Evolutionary conservation across 305 asterid genomes (phyloP).

Genomic region (Fraxinus sp.): DNA sequence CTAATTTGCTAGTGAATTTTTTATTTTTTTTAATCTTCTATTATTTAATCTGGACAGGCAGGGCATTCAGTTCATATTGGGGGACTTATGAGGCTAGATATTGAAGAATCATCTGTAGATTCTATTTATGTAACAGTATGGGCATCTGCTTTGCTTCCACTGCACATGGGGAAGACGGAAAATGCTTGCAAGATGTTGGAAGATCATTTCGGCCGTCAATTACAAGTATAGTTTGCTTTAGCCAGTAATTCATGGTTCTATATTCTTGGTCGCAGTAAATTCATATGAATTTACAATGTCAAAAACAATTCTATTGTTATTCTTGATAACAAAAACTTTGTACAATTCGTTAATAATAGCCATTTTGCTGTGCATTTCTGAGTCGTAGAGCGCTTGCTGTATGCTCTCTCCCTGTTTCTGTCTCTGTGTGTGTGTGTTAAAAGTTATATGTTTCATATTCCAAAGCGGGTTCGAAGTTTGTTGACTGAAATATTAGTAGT

Average conservation of each 20-base stretch:
- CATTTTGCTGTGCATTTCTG: not conserved
- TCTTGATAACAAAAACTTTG: not conserved
- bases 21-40: too few relatives aligned
- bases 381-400: not conserved
- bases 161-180: constrained; percentile 90
- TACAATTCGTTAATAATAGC: not conserved
- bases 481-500: not conserved
- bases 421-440: not conserved
- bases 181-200: constrained; percentile 58
- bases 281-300: not conserved
- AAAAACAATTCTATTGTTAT: not conserved
- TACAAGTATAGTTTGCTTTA: constrained; percentile 49
- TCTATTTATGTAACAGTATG: constrained; percentile 78
- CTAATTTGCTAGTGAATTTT: not conserved
- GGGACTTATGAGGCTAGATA: constrained; percentile 75
- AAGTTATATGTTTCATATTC: not conserved
- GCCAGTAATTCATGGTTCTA: not conserved
- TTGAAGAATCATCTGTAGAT: constrained; percentile 70
- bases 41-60: constrained; percentile 45
- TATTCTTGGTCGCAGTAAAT: not conserved
- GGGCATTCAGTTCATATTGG: constrained; percentile 83
- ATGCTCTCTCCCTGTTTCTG: not conserved
- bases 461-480: not conserved
- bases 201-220: constrained; percentile 74
- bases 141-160: constrained; percentile 77